phyloP scores from a whole-genome alignment of 305 asterid genomes.

The Fraxinus baroniana region DNA sequence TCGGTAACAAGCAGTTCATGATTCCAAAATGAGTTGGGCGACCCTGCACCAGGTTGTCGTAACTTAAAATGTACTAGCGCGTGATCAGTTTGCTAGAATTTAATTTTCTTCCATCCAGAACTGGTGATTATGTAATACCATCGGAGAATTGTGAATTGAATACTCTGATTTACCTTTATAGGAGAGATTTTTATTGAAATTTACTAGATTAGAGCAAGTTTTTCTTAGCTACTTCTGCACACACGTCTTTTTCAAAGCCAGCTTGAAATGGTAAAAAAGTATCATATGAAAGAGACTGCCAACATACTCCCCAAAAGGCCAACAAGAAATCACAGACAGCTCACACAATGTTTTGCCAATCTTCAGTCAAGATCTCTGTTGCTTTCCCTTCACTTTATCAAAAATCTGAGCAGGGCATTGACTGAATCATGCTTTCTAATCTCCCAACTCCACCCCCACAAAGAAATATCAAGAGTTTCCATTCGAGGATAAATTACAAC shows the following conservation, averaged over 20 bases:
- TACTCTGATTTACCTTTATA: neutral
- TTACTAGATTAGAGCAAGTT: no score
- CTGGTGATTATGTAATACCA: neutral
- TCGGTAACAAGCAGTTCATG: conserved; percentile 31
- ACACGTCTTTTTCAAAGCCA: neutral
- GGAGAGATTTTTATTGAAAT: no score
- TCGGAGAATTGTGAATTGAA: no score
- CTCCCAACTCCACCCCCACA: neutral
- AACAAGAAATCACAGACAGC: neutral
- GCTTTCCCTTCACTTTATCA: neutral
- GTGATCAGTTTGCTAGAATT: neutral
- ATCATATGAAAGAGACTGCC: neutral
- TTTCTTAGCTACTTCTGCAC: neutral
- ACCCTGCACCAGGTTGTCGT: neutral
- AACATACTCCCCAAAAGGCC: neutral
- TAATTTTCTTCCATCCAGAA: neutral
- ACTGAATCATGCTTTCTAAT: neutral
- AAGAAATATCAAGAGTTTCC: neutral
- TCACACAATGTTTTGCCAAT: neutral
- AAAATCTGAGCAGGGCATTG: neutral
- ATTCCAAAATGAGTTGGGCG: neutral
- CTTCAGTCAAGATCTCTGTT: neutral
- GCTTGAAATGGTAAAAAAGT: neutral
- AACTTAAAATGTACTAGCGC: neutral
- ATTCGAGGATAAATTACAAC: neutral